These are phyloP conservation scores for Rutstroemia sp. DNA, from an alignment of 2,329 filamentous ascomycete genomes.

Conservation along the genomic window DNA sequence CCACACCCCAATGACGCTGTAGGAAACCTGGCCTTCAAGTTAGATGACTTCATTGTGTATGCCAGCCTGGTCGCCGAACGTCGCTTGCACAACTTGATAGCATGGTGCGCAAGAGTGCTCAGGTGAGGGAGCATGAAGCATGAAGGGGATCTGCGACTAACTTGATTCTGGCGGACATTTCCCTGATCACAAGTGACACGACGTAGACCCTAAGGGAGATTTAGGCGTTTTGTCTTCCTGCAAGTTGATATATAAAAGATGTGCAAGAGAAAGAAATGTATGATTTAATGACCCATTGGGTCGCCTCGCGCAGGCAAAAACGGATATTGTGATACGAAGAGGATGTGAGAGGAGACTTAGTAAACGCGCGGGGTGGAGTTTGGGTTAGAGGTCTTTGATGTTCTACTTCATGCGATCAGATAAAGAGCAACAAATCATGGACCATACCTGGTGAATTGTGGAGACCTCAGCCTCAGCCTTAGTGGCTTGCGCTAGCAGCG, in stretches of 20 bases:
- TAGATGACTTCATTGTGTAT: background rate
- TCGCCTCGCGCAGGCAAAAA: background rate
- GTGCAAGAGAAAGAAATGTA: background rate
- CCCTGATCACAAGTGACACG: constrained; percentile 13
- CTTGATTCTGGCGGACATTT: constrained; percentile 28
- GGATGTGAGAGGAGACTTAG: background rate
- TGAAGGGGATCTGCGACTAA: constrained; percentile 14
- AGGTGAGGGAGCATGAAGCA: background rate
- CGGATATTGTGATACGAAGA: background rate
- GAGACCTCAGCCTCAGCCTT: constrained; percentile 1
- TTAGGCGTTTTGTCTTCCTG: background rate
- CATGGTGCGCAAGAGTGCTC: background rate
- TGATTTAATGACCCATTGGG: no score
- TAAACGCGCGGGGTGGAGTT: background rate
- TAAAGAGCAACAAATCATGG: constrained; percentile 6
- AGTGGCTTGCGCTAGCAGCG: background rate
- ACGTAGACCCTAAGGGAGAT: constrained; percentile 13
- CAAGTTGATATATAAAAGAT: background rate
- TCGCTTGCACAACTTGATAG: no score
- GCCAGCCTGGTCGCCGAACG: no score
- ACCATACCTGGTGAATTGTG: background rate
- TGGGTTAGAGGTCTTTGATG: background rate
- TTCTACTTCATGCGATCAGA: constrained; percentile 5
- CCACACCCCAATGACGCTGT: constrained; percentile 26
- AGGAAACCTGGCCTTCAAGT: constrained; percentile 19